phyloP scores from a whole-genome alignment of 257 asterid genomes.

The Capsicum pubescens region DNA sequence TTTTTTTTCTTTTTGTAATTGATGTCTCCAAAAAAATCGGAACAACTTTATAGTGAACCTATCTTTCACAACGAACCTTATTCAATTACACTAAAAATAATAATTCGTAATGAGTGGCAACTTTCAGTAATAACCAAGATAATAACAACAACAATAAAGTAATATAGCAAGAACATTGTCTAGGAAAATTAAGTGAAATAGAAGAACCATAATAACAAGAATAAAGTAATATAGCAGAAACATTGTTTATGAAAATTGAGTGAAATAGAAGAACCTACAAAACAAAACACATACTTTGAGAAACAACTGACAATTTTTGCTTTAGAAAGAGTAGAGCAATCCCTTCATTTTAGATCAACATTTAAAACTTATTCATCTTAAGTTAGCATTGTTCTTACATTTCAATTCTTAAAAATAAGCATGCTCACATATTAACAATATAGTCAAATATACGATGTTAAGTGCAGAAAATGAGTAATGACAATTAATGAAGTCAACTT shows the following conservation, averaged over 20 bases:
- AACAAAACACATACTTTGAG: not conserved
- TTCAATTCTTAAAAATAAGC: no score
- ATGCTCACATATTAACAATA: no score
- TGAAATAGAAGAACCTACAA: not conserved
- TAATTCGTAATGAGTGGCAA: not conserved
- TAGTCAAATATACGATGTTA: no score
- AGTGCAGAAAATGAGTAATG: no score
- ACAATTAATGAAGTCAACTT: no score
- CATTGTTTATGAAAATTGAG: no score
- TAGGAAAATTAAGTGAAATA: not conserved
- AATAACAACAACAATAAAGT: conserved; percentile 1
- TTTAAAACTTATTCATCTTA: not conserved
- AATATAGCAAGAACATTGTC: not conserved
- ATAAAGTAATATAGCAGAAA: no score
- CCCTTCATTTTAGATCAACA: not conserved
- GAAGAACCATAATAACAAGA: not conserved
- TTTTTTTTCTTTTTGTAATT: not conserved
- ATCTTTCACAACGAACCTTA: not conserved
- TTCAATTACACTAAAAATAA: not conserved
- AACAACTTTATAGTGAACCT: not conserved
- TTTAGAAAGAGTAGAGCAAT: not conserved
- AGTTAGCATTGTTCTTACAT: no score
- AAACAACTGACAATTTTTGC: not conserved
- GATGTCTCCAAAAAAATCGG: not conserved
- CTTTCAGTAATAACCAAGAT: conserved; percentile 20